Base-by-base conservation (phyloP, 352 stramenopile species). In the Phytophthora pinifolia region DNA sequence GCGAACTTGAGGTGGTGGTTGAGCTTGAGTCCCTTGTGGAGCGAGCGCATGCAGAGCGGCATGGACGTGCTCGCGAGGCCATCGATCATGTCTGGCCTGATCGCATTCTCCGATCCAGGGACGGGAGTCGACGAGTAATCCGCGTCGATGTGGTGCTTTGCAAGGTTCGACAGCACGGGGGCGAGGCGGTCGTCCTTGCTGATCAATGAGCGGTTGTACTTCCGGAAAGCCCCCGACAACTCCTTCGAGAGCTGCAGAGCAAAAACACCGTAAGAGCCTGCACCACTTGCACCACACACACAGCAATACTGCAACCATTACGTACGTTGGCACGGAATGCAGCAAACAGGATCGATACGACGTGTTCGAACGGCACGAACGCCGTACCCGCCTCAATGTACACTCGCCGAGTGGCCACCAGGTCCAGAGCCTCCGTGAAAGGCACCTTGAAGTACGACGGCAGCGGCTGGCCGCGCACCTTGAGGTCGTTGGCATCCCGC, bases 1-100 rank as follows among this genome's bases (percentile, higher is more conserved):
- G 84, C 89, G 70, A 99, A 97, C 67, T 98, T 98, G 18, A 99
- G 70, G 59, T 99, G 97, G 65, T 98, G 90, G 49, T 98, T 96
- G 27, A 87, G 72, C 58, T 97, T 94, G 6, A 99, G 67, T 32
- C 79, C 89, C 39, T 88, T 83, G 79, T 99, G 94, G 33, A 99
- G 76, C 51, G 96, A 86, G 22, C 85, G 82, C 97, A 99, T 99
- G 67, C 97, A 99, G 9, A 99, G 76, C 41, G 97, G 97, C 96
- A 99, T 99, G 20, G 82, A 96, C 25, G 84, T 82, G 13, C 67
- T 62, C 5, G 94, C 82, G 22, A 98, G 75, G 1, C 65, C 57
- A 54, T 98, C 86, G 34, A 99, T 86, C 78, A 97, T 98, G 9
- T 90, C 82, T 0, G 92, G 83, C 29, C 83, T 97, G 38, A 99